Evolutionary conservation across 139 green algal species (phyloP).

Genomic region (Chlamydomonas schloesseri): DNA sequence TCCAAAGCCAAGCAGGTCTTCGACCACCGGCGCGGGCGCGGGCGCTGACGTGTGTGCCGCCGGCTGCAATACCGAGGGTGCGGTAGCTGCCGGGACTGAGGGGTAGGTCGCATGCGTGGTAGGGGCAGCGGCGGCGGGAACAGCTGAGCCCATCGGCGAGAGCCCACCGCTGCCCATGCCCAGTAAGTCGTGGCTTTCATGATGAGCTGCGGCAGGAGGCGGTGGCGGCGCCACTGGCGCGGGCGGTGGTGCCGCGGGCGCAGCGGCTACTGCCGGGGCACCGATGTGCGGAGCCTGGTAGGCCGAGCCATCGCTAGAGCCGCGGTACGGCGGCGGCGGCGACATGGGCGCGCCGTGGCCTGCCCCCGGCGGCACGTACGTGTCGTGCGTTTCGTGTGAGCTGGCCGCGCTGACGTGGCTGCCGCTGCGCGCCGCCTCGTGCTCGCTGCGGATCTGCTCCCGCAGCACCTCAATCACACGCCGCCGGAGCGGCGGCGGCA

Average conservation of each 20-base stretch:
- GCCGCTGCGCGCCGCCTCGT: constrained; percentile 5
- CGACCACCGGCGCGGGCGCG: neutral
- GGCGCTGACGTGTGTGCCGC: neutral
- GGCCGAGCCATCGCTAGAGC: neutral
- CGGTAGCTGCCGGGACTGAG: neutral
- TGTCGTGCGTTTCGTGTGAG: too few species aligned
- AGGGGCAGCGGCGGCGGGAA: too few species aligned
- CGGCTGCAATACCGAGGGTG: neutral
- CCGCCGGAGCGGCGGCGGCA: constrained; percentile 28
- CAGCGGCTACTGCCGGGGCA: neutral
- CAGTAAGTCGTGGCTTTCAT: constrained; percentile 2
- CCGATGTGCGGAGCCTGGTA: neutral
- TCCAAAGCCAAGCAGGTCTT: constrained; percentile 54
- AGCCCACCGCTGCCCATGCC: neutral
- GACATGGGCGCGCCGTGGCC: neutral
- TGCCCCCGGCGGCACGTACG: too few species aligned
- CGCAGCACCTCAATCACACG: constrained; percentile 52
- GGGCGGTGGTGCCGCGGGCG: neutral
- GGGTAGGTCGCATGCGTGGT: neutral
- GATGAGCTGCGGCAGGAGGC: too few species aligned
- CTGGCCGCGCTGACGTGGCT: too few species aligned
- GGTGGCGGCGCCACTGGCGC: too few species aligned
- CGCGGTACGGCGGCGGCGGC: neutral
- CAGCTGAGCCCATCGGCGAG: too few species aligned
- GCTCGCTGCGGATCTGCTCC: constrained; percentile 51